Conservation (phyloP, 2,329 filamentous ascomycete genomes). For the Verticillium longisporum region DNA sequence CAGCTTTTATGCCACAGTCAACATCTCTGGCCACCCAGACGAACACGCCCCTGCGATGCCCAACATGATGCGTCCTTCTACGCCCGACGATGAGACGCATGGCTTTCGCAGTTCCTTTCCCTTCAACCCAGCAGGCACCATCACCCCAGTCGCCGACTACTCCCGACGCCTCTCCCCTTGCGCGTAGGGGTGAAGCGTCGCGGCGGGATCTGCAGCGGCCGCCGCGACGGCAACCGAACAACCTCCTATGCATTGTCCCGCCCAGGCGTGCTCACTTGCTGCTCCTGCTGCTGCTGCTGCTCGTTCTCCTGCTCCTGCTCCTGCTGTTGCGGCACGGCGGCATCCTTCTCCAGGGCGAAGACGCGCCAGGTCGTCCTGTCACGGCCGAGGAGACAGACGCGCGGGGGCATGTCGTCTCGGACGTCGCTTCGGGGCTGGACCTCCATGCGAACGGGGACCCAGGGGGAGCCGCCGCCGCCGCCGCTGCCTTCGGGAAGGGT, state of each 20-base stretch:
- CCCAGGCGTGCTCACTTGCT: not conserved
- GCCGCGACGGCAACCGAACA: not conserved
- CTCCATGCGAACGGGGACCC: slow-evolving; percentile 43
- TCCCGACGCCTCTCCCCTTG: slow-evolving; percentile 1
- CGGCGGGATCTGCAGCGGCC: slow-evolving; percentile 7
- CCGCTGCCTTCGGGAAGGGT: slow-evolving; percentile 9
- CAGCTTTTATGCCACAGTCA: too few species aligned
- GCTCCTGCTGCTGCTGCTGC: not conserved
- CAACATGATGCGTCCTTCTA: too few species aligned
- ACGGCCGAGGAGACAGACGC: slow-evolving; percentile 43
- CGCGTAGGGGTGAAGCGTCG: slow-evolving; percentile 9
- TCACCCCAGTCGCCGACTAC: not conserved
- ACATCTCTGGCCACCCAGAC: too few species aligned
- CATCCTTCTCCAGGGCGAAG: slow-evolving; percentile 27
- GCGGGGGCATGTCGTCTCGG: slow-evolving; percentile 38
- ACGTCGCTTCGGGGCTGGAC: slow-evolving; percentile 35
- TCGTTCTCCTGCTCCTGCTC: not conserved
- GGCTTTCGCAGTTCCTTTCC: too few species aligned
- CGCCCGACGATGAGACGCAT: too few species aligned
- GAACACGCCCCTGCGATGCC: too few species aligned
- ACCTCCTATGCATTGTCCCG: not conserved
- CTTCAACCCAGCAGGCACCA: not conserved
- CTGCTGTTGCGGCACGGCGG: not conserved
- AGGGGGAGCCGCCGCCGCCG: slow-evolving; percentile 17
- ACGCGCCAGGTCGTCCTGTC: slow-evolving; percentile 41